Conservation (phyloP, 2,329 filamentous ascomycete genomes). For the Aspergillus hortae region DNA sequence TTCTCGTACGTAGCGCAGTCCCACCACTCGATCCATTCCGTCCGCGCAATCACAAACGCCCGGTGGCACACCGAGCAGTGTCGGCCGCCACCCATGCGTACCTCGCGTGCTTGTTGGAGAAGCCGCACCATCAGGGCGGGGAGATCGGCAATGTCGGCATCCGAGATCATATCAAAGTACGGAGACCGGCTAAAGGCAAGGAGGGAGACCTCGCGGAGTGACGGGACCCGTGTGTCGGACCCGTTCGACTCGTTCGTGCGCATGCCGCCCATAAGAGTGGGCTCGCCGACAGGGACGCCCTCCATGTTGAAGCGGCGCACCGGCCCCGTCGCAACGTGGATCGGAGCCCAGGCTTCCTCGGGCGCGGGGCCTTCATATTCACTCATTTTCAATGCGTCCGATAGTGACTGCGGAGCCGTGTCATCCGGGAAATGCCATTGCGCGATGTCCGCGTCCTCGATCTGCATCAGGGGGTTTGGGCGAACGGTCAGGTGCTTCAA, state of each 20-base stretch:
- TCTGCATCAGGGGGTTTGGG: slow-evolving; percentile 38
- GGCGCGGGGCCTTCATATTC: slow-evolving; percentile 25
- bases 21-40: slow-evolving; percentile 46
- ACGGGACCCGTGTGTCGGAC: slow-evolving; percentile 28
- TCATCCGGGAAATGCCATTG: slow-evolving; percentile 27
- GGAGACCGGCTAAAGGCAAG: slow-evolving; percentile 35
- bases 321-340: slow-evolving; percentile 35
- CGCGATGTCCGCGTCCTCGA: slow-evolving; percentile 27
- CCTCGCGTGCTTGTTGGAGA: slow-evolving; percentile 31
- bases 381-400: slow-evolving; percentile 12
- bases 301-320: slow-evolving; percentile 33
- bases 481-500: slow-evolving; percentile 37
- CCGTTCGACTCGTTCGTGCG: slow-evolving; percentile 1
- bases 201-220: slow-evolving; percentile 42
- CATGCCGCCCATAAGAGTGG: slow-evolving; percentile 3
- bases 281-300: slow-evolving; percentile 20
- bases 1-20: slow-evolving; percentile 39
- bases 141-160: slow-evolving; percentile 31
- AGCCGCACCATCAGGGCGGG: slow-evolving; percentile 33
- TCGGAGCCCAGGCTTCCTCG: slow-evolving; percentile 31
- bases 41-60: slow-evolving; percentile 39
- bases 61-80: slow-evolving; percentile 40
- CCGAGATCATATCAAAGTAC: slow-evolving; percentile 34
- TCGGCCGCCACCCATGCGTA: slow-evolving; percentile 36
- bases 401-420: slow-evolving; percentile 5